These are phyloP conservation scores for Parastagonospora nodorum DNA, from an alignment of 2,329 filamentous ascomycete species.

Conservation along the genomic window DNA sequence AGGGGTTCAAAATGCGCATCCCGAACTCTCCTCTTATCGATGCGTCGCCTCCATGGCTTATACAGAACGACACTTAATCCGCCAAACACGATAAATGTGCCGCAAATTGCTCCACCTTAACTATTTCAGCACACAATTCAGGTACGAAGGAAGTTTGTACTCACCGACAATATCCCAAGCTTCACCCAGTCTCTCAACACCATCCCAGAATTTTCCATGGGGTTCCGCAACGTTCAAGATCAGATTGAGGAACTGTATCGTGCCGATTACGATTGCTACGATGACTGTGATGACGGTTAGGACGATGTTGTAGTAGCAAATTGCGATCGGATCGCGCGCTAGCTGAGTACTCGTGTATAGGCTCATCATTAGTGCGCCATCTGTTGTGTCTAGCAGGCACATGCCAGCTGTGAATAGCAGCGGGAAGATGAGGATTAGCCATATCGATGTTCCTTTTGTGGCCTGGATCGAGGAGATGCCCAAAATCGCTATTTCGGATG, in stretches of 20 bases:
- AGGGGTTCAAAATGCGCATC: conserved; percentile 38
- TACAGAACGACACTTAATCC: conserved; percentile 75
- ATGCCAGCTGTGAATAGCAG: conserved; percentile 91
- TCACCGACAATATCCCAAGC: conserved; percentile 45
- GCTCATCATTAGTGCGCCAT: conserved; percentile 93
- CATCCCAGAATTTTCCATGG: conserved; percentile 85
- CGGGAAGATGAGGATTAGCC: conserved; percentile 93
- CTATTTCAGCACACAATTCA: conserved; percentile 1
- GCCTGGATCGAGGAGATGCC: conserved; percentile 90
- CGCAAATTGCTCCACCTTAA: conserved; percentile 74
- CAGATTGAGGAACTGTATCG: conserved; percentile 81
- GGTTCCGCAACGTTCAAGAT: conserved; percentile 76
- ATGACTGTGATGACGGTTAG: conserved; percentile 82
- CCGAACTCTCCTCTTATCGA: conserved; percentile 50
- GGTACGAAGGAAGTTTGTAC: conserved; percentile 34
- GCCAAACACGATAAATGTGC: conserved; percentile 79
- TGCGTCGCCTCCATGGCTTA: conserved; percentile 73
- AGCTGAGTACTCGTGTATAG: conserved; percentile 83
- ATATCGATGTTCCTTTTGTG: conserved; percentile 83
- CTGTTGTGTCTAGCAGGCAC: conserved; percentile 91
- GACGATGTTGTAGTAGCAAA: conserved; percentile 91
- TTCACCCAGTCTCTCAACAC: conserved; percentile 63
- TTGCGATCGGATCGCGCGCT: conserved; percentile 81
- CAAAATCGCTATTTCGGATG: conserved; percentile 87
- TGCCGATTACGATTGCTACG: conserved; percentile 83